These are phyloP conservation scores for Calvatia gigantea DNA, from an alignment of 768 basidiomycete genomes.

Conservation along the genomic window DNA sequence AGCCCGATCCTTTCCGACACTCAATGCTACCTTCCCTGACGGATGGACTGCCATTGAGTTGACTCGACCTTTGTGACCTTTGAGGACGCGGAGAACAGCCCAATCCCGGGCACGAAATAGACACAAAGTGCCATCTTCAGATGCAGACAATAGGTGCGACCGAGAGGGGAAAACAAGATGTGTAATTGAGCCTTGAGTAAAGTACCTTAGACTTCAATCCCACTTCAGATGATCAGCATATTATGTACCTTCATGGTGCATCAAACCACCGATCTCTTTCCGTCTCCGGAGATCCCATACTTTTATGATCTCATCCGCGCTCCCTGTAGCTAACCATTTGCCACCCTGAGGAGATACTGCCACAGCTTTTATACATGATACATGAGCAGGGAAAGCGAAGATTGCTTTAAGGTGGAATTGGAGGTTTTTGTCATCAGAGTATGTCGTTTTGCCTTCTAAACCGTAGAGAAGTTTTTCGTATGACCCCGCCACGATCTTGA, in stretches of 20 bases:
- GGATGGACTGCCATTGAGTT: slow-evolving; percentile 92
- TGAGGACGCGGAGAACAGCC: slow-evolving; percentile 81
- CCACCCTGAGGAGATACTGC: slow-evolving; percentile 86
- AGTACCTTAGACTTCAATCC: not conserved
- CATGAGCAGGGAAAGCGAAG: slow-evolving; percentile 97
- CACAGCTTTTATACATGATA: slow-evolving; percentile 88
- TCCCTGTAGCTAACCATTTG: slow-evolving; percentile 95
- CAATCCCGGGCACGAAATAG: slow-evolving; percentile 94
- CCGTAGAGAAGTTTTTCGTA: slow-evolving; percentile 98
- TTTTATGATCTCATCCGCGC: slow-evolving; percentile 94
- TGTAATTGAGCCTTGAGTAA: slow-evolving; percentile 79
- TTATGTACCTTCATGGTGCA: slow-evolving; percentile 86
- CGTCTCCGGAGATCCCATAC: slow-evolving; percentile 91
- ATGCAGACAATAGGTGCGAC: slow-evolving; percentile 87
- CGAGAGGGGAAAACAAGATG: slow-evolving; percentile 82
- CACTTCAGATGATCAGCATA: not conserved
- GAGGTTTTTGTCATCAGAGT: slow-evolving; percentile 27
- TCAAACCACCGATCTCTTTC: slow-evolving; percentile 92
- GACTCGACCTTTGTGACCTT: slow-evolving; percentile 92
- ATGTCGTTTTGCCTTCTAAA: slow-evolving; percentile 58
- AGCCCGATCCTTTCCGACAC: slow-evolving; percentile 86
- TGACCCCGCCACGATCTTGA: slow-evolving; percentile 88
- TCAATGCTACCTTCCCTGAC: slow-evolving; percentile 86
- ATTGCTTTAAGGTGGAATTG: slow-evolving; percentile 61
- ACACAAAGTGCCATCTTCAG: slow-evolving; percentile 88